Evolutionary conservation across 805 yeast genomes (phyloP).

Genomic region (Yarrowia sp.): DNA sequence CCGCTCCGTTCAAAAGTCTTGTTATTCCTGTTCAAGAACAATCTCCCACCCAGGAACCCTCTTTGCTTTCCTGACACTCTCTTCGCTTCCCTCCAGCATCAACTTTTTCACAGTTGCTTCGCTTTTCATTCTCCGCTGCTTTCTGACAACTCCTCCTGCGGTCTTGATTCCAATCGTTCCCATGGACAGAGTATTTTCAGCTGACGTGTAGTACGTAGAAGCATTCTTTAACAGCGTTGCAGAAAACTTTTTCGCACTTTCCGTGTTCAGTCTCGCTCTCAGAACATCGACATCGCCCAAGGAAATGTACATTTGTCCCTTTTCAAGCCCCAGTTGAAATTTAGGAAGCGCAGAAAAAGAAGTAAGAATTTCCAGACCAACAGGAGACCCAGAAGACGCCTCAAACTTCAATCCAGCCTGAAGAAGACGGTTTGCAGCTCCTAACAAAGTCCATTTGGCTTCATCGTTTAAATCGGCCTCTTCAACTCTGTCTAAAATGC

Average conservation of each 20-base stretch:
- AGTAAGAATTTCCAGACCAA: neutral
- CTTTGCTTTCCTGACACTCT: neutral
- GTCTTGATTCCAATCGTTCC: conserved; percentile 10
- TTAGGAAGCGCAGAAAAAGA: neutral
- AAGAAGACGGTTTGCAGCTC: neutral
- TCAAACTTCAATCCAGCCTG: neutral
- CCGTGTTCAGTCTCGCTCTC: neutral
- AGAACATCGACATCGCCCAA: neutral
- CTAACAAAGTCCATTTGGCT: neutral
- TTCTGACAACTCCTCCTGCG: conserved; percentile 9
- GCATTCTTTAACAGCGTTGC: conserved; percentile 4
- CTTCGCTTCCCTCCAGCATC: conserved; percentile 13
- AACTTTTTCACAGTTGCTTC: conserved; percentile 30
- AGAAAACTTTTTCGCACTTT: neutral
- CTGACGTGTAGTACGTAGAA: conserved; percentile 4
- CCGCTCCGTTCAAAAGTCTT: too few species aligned
- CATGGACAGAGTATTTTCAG: neutral
- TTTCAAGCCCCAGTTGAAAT: conserved; percentile 1
- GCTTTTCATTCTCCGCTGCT: neutral
- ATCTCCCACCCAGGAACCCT: conserved; percentile 25
- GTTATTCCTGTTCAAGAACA: neutral
- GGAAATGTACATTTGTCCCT: conserved; percentile 17
- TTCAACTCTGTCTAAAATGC: neutral
- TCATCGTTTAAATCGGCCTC: neutral
- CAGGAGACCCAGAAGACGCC: neutral